Conservation (phyloP, 257 asterid species). For the Nemophila menziesii region DNA sequence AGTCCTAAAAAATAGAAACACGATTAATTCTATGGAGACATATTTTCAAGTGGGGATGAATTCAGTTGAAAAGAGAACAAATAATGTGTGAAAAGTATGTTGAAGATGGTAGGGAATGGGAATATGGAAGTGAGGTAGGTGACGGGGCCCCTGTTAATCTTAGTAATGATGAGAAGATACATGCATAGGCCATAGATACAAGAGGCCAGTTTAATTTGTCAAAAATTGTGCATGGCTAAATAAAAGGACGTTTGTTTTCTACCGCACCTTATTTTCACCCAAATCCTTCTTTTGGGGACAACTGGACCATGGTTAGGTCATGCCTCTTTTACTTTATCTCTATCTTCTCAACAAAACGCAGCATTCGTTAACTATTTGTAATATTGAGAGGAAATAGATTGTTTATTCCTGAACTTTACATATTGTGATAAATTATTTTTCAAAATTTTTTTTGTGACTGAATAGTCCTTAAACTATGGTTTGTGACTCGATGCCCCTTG, state of each 20-base stretch:
- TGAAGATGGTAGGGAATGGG: background rate
- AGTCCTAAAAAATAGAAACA: background rate
- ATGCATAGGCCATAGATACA: conserved; percentile 14
- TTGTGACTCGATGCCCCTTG: too few relatives aligned
- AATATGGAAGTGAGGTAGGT: conserved; percentile 1
- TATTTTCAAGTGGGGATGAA: conserved; percentile 27
- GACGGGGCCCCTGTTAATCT: conserved; percentile 15
- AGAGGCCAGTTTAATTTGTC: conserved; percentile 18
- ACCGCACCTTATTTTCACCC: conserved; percentile 11
- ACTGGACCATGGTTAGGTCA: conserved; percentile 13
- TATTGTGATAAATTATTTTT: too few relatives aligned
- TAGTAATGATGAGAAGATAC: conserved; percentile 26
- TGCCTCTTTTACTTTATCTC: conserved; percentile 14
- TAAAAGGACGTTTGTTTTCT: conserved; percentile 7
- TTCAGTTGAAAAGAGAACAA: conserved; percentile 11
- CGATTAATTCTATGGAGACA: conserved; percentile 18
- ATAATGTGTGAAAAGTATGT: conserved; percentile 5
- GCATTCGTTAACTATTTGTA: too few relatives aligned
- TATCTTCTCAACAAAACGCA: too few relatives aligned
- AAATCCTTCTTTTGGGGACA: conserved; percentile 13
- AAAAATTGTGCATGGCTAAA: conserved; percentile 19
- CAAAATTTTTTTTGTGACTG: too few relatives aligned
- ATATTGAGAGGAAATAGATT: too few relatives aligned
- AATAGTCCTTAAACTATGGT: too few relatives aligned
- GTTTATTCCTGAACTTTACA: too few relatives aligned